phyloP scores from a whole-genome alignment of 129 eudicot genomes.

The Cynara cardunculus region DNA sequence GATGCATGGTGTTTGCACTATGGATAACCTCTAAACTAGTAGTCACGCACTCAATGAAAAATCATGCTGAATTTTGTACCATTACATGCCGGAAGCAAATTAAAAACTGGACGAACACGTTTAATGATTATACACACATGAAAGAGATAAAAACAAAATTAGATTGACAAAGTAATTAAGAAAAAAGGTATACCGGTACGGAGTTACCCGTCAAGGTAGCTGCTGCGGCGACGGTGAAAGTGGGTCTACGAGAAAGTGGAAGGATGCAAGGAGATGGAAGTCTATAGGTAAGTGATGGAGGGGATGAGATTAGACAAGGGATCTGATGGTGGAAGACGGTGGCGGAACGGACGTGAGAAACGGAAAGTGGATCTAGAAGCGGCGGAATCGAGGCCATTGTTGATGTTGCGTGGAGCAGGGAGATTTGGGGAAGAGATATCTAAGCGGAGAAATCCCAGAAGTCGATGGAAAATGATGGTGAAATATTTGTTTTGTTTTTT shows the following conservation, averaged over 20 bases:
- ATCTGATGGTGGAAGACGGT: conserved; percentile 32
- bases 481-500: no score
- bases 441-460: conserved; percentile 6
- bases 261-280: conserved; percentile 11
- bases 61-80: neutral
- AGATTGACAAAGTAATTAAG: conserved; percentile 6
- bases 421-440: conserved; percentile 18
- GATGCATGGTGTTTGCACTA: neutral
- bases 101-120: neutral
- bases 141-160: neutral
- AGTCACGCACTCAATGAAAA: neutral
- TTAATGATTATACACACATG: neutral
- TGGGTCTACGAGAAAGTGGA: conserved; percentile 16
- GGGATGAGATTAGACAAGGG: conserved; percentile 31
- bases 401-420: neutral
- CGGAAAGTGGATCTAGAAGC: conserved; percentile 31
- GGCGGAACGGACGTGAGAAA: conserved; percentile 25
- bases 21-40: neutral
- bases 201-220: conserved; percentile 40
- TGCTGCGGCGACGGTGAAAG: conserved; percentile 22
- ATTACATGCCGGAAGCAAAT: neutral
- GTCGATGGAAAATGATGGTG: neutral
- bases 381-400: conserved; percentile 41
- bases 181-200: conserved; percentile 39
- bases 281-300: conserved; percentile 4